These are phyloP conservation scores for Penicillium freii DNA, from an alignment of 2,329 filamentous ascomycete species.

Conservation along the genomic window DNA sequence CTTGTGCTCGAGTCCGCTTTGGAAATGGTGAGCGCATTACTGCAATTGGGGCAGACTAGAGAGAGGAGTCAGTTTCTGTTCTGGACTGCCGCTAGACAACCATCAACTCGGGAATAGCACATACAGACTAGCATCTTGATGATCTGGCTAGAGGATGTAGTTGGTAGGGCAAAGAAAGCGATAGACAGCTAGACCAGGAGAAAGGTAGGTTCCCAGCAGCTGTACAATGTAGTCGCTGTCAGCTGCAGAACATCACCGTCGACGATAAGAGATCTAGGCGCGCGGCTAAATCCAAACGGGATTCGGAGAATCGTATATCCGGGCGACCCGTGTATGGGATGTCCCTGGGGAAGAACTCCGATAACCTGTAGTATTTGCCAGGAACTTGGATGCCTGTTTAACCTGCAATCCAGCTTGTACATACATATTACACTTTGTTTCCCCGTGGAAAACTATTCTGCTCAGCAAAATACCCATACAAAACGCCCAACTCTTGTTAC, in stretches of 20 bases:
- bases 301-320: slow-evolving; percentile 18
- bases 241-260: slow-evolving; percentile 7
- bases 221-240: not conserved
- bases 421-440: slow-evolving; percentile 14
- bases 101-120: slow-evolving; percentile 8
- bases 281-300: slow-evolving; percentile 21
- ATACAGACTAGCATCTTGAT: slow-evolving; percentile 22
- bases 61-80: slow-evolving; percentile 19
- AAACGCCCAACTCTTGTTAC: not conserved
- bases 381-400: slow-evolving; percentile 4
- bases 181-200: not conserved
- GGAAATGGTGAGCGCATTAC: slow-evolving; percentile 50
- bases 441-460: not conserved
- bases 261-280: slow-evolving; percentile 15
- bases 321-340: slow-evolving; percentile 15
- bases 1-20: slow-evolving; percentile 38
- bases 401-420: slow-evolving; percentile 12
- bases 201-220: not conserved
- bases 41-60: slow-evolving; percentile 51
- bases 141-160: not conserved
- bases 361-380: slow-evolving; percentile 4
- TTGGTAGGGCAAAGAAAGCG: not conserved
- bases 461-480: not conserved
- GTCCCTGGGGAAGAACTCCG: slow-evolving; percentile 19
- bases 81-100: not conserved